phyloP scores from a whole-genome alignment of 805 yeast species.

The Hanseniaspora lindneri region DNA sequence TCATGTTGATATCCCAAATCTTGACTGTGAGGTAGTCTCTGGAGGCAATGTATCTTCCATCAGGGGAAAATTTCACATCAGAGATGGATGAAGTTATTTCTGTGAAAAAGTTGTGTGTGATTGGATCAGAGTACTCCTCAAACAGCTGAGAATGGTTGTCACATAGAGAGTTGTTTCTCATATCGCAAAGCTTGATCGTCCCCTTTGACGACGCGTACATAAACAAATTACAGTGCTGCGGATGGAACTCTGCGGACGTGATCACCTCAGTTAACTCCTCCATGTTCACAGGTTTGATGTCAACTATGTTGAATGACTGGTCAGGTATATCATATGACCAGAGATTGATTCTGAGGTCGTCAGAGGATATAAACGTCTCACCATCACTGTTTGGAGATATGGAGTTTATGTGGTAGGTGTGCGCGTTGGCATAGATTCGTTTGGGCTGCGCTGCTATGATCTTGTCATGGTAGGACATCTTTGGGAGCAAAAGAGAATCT shows the following conservation, averaged over 20 bases:
- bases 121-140: constrained; percentile 88
- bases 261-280: constrained; percentile 97
- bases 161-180: constrained; percentile 91
- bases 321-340: constrained; percentile 94
- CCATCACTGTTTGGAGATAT: constrained; percentile 90
- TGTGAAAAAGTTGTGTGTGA: constrained; percentile 87
- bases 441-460: constrained; percentile 92
- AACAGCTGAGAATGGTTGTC: constrained; percentile 77
- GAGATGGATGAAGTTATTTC: constrained; percentile 91
- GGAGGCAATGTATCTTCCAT: constrained; percentile 91
- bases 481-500: constrained; percentile 61
- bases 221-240: constrained; percentile 78
- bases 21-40: constrained; percentile 96
- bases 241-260: constrained; percentile 94
- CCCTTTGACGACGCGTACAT: constrained; percentile 95
- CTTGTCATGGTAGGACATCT: constrained; percentile 84
- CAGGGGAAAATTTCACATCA: constrained; percentile 81
- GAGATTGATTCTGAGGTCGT: constrained; percentile 85
- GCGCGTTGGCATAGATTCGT: constrained; percentile 85
- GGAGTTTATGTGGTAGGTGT: constrained; percentile 94
- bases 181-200: constrained; percentile 86
- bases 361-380: constrained; percentile 85
- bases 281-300: constrained; percentile 95
- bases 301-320: constrained; percentile 92
- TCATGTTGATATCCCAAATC: constrained; percentile 98